Percentiles rank a stretch among this genome's conserved stretches.
Evolutionary conservation across 2,329 filamentous ascomycete species (phyloP).

Genomic region (Xylariaceae sp.): DNA sequence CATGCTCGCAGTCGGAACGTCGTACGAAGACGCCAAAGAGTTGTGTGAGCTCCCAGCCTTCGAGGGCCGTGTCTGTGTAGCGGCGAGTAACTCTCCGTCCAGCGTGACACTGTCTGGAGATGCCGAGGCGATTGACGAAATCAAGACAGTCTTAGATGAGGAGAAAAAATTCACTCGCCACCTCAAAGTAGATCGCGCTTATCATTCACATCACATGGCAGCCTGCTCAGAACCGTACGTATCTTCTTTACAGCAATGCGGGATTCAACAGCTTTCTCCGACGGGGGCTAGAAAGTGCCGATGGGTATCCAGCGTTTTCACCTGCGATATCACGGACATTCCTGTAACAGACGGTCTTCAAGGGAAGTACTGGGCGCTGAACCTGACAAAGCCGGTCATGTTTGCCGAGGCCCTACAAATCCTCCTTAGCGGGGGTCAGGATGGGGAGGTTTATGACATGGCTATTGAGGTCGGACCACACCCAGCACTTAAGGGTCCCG

Average conservation of each 20-base stretch:
- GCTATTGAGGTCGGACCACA: constrained; percentile 45
- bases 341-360: not conserved
- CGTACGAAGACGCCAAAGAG: constrained; percentile 20
- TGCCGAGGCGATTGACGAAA: constrained; percentile 15
- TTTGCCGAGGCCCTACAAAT: constrained; percentile 38
- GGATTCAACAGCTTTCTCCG: not conserved
- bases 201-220: constrained; percentile 24
- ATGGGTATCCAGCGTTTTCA: constrained; percentile 5
- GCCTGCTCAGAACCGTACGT: constrained; percentile 11
- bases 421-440: constrained; percentile 28
- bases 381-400: constrained; percentile 41
- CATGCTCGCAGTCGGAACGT: constrained; percentile 43
- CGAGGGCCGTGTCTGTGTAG: constrained; percentile 12
- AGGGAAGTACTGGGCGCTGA: constrained; percentile 40
- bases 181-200: constrained; percentile 21
- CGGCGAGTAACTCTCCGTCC: constrained; percentile 20
- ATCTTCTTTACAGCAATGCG: not conserved
- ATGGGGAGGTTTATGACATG: constrained; percentile 32
- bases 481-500: constrained; percentile 40
- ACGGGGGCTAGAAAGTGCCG: not conserved
- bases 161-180: constrained; percentile 19
- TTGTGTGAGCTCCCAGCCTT: constrained; percentile 14
- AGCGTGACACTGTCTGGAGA: constrained; percentile 23
- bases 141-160: constrained; percentile 12
- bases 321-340: not conserved